Evolutionary conservation across 768 basidiomycete genomes (phyloP).

Genomic region (Termitomyces sp.): DNA sequence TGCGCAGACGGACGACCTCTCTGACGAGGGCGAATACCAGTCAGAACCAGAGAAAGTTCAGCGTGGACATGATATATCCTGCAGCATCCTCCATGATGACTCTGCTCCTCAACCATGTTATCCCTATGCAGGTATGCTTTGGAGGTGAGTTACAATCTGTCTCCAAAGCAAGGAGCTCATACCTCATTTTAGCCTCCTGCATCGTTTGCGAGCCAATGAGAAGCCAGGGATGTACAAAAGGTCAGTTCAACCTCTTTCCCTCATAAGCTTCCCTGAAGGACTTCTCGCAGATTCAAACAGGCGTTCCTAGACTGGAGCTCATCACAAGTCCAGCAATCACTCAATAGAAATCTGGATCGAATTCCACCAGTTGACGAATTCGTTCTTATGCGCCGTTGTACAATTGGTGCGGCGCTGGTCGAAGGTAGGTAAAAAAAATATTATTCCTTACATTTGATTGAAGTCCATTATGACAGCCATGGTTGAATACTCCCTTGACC

Average conservation of each 20-base stretch:
- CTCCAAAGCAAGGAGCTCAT: neutral
- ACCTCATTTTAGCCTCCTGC: neutral
- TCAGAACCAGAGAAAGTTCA: slow-evolving; percentile 17
- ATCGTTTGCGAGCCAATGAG: neutral
- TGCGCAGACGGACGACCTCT: slow-evolving; percentile 21
- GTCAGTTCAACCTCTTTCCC: neutral
- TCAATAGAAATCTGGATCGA: too few relatives aligned
- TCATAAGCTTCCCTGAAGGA: too few relatives aligned
- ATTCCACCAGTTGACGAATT: too few relatives aligned
- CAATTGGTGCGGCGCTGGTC: slow-evolving; percentile 10
- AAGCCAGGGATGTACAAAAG: slow-evolving; percentile 4
- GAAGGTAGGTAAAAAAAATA: neutral
- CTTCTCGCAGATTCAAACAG: too few relatives aligned
- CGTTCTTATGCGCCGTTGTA: slow-evolving; percentile 13
- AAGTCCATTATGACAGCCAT: too few relatives aligned
- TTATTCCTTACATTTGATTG: too few relatives aligned
- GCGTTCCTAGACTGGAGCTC: too few relatives aligned
- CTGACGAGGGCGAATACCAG: slow-evolving; percentile 21
- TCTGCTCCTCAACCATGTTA: neutral
- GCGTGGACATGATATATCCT: slow-evolving; percentile 13
- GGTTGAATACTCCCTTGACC: too few relatives aligned
- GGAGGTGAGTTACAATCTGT: neutral
- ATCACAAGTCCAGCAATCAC: too few relatives aligned
- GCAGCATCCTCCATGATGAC: slow-evolving; percentile 7
- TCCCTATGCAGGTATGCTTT: slow-evolving; percentile 4